Evolutionary conservation across 2,329 filamentous ascomycete genomes (phyloP), one percentile per base, ranked within the genome.

Genomic region (Endocalyx cinctus): DNA sequence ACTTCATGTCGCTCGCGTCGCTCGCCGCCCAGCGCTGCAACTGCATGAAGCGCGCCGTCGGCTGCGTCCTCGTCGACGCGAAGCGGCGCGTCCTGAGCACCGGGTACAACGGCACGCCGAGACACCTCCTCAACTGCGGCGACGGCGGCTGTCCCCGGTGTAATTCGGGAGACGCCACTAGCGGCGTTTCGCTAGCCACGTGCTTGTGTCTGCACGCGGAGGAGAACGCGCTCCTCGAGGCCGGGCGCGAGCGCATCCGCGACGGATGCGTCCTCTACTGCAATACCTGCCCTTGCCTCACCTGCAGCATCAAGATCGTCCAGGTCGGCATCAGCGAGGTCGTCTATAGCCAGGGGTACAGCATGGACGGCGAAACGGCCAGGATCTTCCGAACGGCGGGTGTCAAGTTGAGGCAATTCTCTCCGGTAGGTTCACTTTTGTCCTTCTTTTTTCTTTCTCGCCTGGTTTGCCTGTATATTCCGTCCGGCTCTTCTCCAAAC

Each of bases 201-300:
- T 98, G 92, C 54, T 72, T 97, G 31, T 98, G 92, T 59, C 77
- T 98, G n/a, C 92, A 98, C 59, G 92, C 92, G 1, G 92, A 98
- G 66, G 92, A 98, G 64, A 98, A 98, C 58, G 92, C 92, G 2
- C 71, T 98, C 37, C 71, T 98, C 8, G 92, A 98, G 67, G 92
- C 92, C 14, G 92, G 92, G 1, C 72, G 92, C 48, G 92, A 97
- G 61, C 74, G 92, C 37, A 87, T 98, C 47, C 72, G 87, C 14
- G 83, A 87, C 35, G 85, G 82, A 5, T 78, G 85, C 23, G 84
- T 87, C 31, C 67, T 98, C 17, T 98, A 96, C 63, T 96, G 89
- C 62, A 87, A 96, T 57, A 96, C 89, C 47, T 98, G 92, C 60
- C 92, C 92, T 4, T 98, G 92, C 58, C 69, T 98, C 59, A 98